phyloP scores from a whole-genome alignment of 768 basidiomycete species.

The Naganishia randhawae region DNA sequence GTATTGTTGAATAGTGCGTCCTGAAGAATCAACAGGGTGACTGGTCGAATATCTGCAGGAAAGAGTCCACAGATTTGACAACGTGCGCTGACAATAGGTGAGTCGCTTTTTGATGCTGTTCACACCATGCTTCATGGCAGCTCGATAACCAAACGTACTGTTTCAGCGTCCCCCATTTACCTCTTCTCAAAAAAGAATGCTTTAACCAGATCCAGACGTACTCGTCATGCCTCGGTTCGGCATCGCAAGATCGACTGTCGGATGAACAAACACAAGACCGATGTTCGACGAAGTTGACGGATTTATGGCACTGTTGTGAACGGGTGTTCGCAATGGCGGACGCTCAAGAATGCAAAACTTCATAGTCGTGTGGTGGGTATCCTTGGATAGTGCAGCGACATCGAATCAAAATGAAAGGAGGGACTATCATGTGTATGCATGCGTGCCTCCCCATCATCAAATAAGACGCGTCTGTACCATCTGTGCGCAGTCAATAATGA shows the following conservation, averaged over 20 bases:
- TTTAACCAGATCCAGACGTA: conserved; percentile 39
- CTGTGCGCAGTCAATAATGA: too few species aligned
- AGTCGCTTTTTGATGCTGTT: neutral
- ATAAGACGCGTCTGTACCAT: too few species aligned
- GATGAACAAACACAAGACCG: conserved; percentile 38
- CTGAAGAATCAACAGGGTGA: conserved; percentile 42
- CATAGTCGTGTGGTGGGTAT: neutral
- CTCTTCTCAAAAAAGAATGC: conserved; percentile 42
- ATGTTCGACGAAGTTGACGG: conserved; percentile 41
- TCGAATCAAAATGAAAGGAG: too few species aligned
- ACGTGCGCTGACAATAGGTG: conserved; percentile 45
- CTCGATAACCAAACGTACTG: neutral
- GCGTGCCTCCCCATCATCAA: too few species aligned
- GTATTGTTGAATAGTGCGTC: conserved; percentile 39
- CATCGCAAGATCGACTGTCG: conserved; percentile 19
- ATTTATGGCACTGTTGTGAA: conserved; percentile 47
- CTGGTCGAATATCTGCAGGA: conserved; percentile 42
- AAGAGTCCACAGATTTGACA: conserved; percentile 39
- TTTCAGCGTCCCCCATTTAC: conserved; percentile 43
- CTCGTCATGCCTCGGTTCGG: conserved; percentile 38
- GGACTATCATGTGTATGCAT: too few species aligned
- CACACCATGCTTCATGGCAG: neutral
- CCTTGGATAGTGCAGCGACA: neutral
- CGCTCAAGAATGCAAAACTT: neutral
- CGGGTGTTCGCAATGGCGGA: conserved; percentile 26